A percentile compares a stretch with the other conserved stretches of the same genome.
Conservation (phyloP, 2,329 filamentous ascomycete species). For the Colletotrichum ledebouriae region DNA sequence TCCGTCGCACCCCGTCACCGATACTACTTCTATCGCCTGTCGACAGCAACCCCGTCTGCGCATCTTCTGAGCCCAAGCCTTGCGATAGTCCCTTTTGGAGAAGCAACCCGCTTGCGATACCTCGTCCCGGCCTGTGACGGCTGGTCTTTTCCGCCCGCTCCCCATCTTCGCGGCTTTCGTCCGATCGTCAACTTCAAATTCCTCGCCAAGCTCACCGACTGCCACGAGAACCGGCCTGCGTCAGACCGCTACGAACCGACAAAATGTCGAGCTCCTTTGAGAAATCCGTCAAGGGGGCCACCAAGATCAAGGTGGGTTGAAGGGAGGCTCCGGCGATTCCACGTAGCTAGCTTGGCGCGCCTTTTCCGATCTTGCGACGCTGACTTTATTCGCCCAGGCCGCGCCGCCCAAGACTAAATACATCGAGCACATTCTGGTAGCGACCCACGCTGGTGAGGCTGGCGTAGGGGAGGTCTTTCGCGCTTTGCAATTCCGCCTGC, state of each 20-base stretch:
- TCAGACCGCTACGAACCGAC: slow-evolving; percentile 7
- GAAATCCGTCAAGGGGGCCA: slow-evolving; percentile 98
- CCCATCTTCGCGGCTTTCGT: slow-evolving; percentile 31
- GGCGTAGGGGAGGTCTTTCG: slow-evolving; percentile 97
- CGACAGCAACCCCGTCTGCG: slow-evolving; percentile 19
- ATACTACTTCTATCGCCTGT: slow-evolving; percentile 27
- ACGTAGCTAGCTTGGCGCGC: slow-evolving; percentile 13
- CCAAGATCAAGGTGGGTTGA: slow-evolving; percentile 86
- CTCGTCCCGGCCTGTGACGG: slow-evolving; percentile 37
- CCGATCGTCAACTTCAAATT: slow-evolving; percentile 32
- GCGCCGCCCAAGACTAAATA: slow-evolving; percentile 99
- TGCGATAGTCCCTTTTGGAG: neutral
- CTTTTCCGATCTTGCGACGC: slow-evolving; percentile 32
- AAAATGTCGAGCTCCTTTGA: slow-evolving; percentile 90
- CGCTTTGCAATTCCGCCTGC: slow-evolving; percentile 86
- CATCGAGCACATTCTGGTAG: slow-evolving; percentile 96
- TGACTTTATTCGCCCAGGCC: slow-evolving; percentile 39
- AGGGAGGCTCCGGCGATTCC: slow-evolving; percentile 9
- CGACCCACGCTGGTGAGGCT: slow-evolving; percentile 93
- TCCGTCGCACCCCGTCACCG: slow-evolving; percentile 34
- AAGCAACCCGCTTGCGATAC: neutral
- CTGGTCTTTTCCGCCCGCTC: slow-evolving; percentile 9
- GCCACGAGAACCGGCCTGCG: slow-evolving; percentile 15
- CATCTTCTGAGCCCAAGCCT: neutral
- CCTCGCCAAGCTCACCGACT: slow-evolving; percentile 43